Conservation (phyloP, 306 rosid species). For the Malus asiatica region DNA sequence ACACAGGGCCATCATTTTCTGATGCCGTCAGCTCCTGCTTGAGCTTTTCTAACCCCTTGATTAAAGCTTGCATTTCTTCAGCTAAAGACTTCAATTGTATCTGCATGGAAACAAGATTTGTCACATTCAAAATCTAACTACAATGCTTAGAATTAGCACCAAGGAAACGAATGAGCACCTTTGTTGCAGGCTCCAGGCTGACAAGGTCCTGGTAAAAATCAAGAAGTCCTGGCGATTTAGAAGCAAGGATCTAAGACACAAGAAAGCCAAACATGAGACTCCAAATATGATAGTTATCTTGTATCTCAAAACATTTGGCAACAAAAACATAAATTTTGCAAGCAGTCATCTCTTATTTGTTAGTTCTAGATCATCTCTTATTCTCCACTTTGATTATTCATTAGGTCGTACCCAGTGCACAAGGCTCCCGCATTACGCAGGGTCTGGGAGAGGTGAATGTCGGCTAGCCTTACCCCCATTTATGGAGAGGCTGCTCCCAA, state of each 20-base stretch:
- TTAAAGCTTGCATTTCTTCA: constrained; percentile 97
- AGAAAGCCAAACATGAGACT: constrained; percentile 22
- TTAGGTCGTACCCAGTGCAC: background rate
- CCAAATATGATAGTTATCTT: background rate
- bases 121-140: constrained; percentile 9
- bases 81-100: constrained; percentile 98
- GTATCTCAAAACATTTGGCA: background rate
- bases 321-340: background rate
- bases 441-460: no score
- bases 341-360: background rate
- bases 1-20: constrained; percentile 86
- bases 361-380: background rate
- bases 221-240: constrained; percentile 74
- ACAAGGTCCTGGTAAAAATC: constrained; percentile 78
- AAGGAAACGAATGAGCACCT: constrained; percentile 40
- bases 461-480: no score
- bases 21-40: constrained; percentile 82
- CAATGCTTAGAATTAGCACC: background rate
- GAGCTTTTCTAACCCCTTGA: constrained; percentile 84
- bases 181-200: constrained; percentile 75
- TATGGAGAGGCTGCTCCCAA: no score
- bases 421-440: no score
- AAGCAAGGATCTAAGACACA: constrained; percentile 63
- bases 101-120: constrained; percentile 41
- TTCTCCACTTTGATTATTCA: background rate